Percentiles rank a stretch among this genome's conserved stretches.
Evolutionary conservation across 2,329 filamentous ascomycete genomes (phyloP).

Genomic region (Trichoderma pleuroti): DNA sequence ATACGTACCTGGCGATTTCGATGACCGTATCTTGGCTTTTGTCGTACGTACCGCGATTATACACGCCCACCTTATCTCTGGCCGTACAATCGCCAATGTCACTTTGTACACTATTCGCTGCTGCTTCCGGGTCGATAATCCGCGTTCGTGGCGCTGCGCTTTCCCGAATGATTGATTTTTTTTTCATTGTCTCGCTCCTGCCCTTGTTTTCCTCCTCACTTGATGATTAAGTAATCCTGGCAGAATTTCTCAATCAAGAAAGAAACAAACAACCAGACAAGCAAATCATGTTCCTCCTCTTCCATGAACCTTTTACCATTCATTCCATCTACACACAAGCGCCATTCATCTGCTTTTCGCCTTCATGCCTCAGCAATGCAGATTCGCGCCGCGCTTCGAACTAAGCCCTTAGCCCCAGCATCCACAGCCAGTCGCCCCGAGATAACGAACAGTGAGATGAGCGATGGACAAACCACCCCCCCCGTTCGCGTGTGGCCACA

Average conservation of each 20-base stretch:
- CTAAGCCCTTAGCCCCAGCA: slow-evolving; percentile 15
- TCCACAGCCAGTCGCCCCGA: slow-evolving; percentile 8
- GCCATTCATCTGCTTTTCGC: neutral
- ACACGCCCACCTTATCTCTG: slow-evolving; percentile 4
- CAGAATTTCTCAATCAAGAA: neutral
- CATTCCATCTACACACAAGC: neutral
- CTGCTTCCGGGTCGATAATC: neutral
- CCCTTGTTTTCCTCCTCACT: neutral
- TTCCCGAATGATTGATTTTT: neutral
- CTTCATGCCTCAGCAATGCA: slow-evolving; percentile 8
- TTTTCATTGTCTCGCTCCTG: neutral
- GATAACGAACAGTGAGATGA: slow-evolving; percentile 10
- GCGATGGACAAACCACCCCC: neutral
- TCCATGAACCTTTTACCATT: neutral
- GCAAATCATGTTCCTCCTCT: neutral
- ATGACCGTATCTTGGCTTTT: slow-evolving; percentile 17
- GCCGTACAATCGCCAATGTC: neutral
- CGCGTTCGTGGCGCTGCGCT: neutral
- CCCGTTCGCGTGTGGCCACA: neutral
- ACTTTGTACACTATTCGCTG: neutral
- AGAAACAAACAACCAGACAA: neutral
- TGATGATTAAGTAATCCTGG: neutral
- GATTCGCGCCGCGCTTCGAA: slow-evolving; percentile 15
- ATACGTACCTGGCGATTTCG: slow-evolving; percentile 9
- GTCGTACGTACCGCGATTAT: slow-evolving; percentile 18